Evolutionary conservation across 495 filamentous ascomycete species (phyloP).

Genomic region (Podospora pseudopauciseta): DNA sequence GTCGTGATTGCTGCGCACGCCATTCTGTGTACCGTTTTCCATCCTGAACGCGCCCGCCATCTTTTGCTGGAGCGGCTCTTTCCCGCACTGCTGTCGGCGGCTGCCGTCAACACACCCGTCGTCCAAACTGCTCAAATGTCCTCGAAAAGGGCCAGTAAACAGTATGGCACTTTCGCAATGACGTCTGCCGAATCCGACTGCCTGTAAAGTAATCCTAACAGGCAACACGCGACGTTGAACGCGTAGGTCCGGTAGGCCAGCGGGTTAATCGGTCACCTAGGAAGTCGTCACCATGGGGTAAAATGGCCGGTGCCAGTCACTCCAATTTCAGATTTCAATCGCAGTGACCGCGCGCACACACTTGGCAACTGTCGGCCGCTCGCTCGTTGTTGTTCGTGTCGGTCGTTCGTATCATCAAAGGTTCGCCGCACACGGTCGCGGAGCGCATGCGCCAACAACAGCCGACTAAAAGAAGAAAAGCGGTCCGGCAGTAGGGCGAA

Average conservation of each 20-base stretch:
- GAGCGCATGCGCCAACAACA: not conserved
- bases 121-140: not conserved
- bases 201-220: not conserved
- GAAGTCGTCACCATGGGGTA: not conserved
- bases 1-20: constrained; percentile 48
- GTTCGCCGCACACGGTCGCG: not conserved
- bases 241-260: not conserved
- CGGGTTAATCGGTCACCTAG: not conserved
- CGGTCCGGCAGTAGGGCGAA: not conserved
- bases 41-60: constrained; percentile 49
- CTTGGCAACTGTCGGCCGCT: not conserved
- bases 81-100: constrained; percentile 12
- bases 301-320: not conserved
- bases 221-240: not conserved
- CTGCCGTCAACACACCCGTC: not conserved
- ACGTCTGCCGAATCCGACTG: not conserved
- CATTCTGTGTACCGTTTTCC: constrained; percentile 48
- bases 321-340: not conserved
- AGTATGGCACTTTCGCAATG: not conserved
- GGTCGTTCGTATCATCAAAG: not conserved
- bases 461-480: not conserved
- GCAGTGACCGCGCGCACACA: not conserved
- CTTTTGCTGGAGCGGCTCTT: constrained; percentile 18
- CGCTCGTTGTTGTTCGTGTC: not conserved
- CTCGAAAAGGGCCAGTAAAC: not conserved